Evolutionary conservation across 768 basidiomycete species (phyloP).

Genomic region (Postia placenta): DNA sequence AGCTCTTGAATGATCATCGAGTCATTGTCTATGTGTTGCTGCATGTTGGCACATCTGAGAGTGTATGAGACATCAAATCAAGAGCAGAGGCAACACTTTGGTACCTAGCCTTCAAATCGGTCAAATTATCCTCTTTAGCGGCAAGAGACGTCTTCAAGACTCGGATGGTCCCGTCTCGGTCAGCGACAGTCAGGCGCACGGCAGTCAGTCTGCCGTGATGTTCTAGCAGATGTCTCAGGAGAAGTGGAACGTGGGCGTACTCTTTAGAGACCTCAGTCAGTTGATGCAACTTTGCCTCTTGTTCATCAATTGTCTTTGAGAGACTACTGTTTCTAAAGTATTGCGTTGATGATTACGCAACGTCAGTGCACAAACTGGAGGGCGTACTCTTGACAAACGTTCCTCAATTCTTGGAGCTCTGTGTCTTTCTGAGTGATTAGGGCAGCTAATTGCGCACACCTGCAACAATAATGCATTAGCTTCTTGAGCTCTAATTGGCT

Average conservation of each 20-base stretch:
- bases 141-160: constrained; percentile 1
- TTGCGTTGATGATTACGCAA: not conserved
- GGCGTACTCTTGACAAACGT: constrained; percentile 11
- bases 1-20: constrained; percentile 3
- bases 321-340: not conserved
- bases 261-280: constrained; percentile 6
- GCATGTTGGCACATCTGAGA: not conserved
- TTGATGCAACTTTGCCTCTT: constrained; percentile 3
- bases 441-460: constrained; percentile 6
- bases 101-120: constrained; percentile 6
- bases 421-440: constrained; percentile 6
- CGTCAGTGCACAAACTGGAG: not conserved
- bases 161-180: not conserved
- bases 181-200: not conserved
- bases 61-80: no score
- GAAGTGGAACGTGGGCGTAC: constrained; percentile 5
- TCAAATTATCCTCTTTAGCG: constrained; percentile 5
- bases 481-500: no score
- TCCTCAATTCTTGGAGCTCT: constrained; percentile 7
- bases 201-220: not conserved
- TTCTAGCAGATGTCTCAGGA: no score
- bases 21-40: not conserved
- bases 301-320: not conserved
- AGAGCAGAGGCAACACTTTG: no score
- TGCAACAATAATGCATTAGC: constrained; percentile 1